Evolutionary conservation across 1,284 basidiomycete species (phyloP), one percentile per base, ranked within the genome.

Genomic region (Leccinum subrobustum): DNA sequence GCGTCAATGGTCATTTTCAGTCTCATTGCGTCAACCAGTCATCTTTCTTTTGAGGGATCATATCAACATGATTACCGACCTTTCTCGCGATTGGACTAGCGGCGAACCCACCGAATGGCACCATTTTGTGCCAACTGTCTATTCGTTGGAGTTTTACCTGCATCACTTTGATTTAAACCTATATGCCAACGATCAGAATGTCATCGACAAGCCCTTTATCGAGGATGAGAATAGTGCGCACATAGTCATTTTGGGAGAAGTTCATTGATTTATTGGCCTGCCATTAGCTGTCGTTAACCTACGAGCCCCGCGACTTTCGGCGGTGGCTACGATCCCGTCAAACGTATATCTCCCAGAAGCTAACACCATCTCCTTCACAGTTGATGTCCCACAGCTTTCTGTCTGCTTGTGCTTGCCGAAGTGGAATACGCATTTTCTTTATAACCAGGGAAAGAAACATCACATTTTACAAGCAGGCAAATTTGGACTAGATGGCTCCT

Each of bases 151-250:
- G 44, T 67, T 96, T 35, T 81, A 87, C 56, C 73, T 96, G 60
- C 80, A 87, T 70, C 86, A 92, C 67, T 96, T 88, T 73, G 82
- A 86, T 61, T 72, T 96, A 56, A 88, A 91, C 67, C 74, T 92
- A n/a, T 95, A 92, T 70, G 86, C 91, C 62, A 98, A 97, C 70
- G 95, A 98, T 73, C 93, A 95, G 70, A 97, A 98, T 72, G 93
- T 98, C 70, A 92, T 98, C 60, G 93, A 96, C 77, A 91, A 89
- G 64, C 93, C 94, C 1, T 76, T 88, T 29, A 80, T 87, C 54
- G 79, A 78, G 58, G 89, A 93, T 18, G 88, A 92, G 64, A 97
- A 97, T 73, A 87, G 94, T 65, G 55, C 29, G 74, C 64, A 29
- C 3, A 55, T 59, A 6, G 11, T 58, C n/a, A 50, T 14, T 48